Evolutionary conservation across 169 alveolate genomes (phyloP).

Genomic region (Cryptosporidium muris): DNA sequence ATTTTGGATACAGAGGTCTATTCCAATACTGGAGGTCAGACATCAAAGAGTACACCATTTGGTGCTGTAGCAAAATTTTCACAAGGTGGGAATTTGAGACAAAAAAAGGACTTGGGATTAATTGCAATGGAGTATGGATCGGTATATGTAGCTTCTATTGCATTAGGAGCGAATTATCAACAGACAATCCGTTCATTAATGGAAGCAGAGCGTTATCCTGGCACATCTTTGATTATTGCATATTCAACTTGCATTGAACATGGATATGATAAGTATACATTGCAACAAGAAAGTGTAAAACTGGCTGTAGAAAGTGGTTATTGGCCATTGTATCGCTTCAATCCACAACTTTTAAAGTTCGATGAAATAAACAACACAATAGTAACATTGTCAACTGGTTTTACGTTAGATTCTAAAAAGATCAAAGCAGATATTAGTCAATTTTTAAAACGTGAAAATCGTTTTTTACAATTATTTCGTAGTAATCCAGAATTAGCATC

Average conservation of each 20-base stretch:
- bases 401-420: slow-evolving; percentile 71
- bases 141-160: slow-evolving; percentile 77
- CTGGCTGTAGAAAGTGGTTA: slow-evolving; percentile 77
- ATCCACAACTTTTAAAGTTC: slow-evolving; percentile 50
- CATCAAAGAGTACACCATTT: slow-evolving; percentile 77
- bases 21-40: slow-evolving; percentile 80
- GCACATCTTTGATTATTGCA: slow-evolving; percentile 77
- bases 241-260: slow-evolving; percentile 79
- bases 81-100: slow-evolving; percentile 75
- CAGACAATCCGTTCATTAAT: slow-evolving; percentile 73
- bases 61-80: slow-evolving; percentile 80
- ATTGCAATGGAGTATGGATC: slow-evolving; percentile 79
- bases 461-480: slow-evolving; percentile 69
- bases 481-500: slow-evolving; percentile 73
- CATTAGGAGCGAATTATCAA: slow-evolving; percentile 76
- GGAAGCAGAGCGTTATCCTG: slow-evolving; percentile 78
- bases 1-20: slow-evolving; percentile 79
- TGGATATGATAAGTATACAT: slow-evolving; percentile 68
- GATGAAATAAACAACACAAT: slow-evolving; percentile 22
- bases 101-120: slow-evolving; percentile 78
- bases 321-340: slow-evolving; percentile 76
- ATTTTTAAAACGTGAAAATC: slow-evolving; percentile 72
- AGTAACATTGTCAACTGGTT: slow-evolving; percentile 61
- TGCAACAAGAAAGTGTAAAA: slow-evolving; percentile 71
- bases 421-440: slow-evolving; percentile 52